Percentiles rank a stretch among this genome's conserved stretches.
Evolutionary conservation across 2,329 filamentous ascomycete species (phyloP).

Genomic region (Fusarium sp.): DNA sequence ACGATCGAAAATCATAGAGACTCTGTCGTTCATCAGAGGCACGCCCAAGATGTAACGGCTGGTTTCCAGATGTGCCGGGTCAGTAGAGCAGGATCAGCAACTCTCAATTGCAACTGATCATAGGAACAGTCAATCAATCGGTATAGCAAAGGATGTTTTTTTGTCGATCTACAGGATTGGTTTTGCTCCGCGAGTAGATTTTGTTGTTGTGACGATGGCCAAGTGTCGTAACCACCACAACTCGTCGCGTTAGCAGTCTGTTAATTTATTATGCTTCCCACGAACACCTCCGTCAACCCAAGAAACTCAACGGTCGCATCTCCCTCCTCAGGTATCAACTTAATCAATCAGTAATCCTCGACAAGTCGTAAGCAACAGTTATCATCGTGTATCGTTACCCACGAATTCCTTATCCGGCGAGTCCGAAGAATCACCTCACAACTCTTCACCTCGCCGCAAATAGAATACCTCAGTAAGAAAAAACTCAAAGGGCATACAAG

Average conservation of each 20-base stretch:
- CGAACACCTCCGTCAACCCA: background rate
- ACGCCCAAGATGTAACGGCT: background rate
- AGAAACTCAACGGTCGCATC: background rate
- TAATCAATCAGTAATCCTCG: background rate
- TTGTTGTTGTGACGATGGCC: background rate
- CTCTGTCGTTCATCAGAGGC: background rate
- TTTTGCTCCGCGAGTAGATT: background rate
- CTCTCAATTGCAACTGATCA: background rate
- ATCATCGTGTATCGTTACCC: background rate
- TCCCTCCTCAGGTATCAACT: background rate
- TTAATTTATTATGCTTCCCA: background rate
- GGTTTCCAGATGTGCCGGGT: background rate
- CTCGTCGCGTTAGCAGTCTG: background rate
- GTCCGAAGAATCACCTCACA: background rate
- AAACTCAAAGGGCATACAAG: background rate
- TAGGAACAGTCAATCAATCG: background rate
- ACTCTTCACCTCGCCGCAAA: background rate
- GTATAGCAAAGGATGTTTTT: background rate
- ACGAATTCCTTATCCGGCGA: background rate
- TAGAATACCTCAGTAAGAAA: background rate
- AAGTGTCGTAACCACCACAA: background rate
- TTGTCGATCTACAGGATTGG: rapidly evolving
- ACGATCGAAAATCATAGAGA: background rate
- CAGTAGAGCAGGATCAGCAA: background rate
- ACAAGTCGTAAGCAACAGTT: background rate